Evolutionary conservation across 257 asterid species (phyloP).

Genomic region (Rhazya stricta): DNA sequence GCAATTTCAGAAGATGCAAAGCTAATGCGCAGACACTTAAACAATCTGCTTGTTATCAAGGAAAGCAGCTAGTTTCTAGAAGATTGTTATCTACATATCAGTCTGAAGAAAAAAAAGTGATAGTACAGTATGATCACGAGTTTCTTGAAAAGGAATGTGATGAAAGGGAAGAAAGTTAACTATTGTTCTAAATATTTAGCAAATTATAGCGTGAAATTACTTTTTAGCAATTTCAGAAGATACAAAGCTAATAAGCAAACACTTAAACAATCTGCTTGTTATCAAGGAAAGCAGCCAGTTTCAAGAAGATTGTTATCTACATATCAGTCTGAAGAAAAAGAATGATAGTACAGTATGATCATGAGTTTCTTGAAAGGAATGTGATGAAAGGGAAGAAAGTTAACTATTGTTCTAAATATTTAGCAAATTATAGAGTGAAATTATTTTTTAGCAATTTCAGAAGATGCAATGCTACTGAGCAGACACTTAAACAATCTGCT

Average conservation of each 20-base stretch:
- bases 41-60: not conserved
- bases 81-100: not conserved
- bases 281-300: not conserved
- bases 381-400: not conserved
- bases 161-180: not conserved
- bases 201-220: not conserved
- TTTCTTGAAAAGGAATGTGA: constrained; percentile 1
- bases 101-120: not conserved
- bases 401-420: not conserved
- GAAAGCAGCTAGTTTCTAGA: constrained; percentile 1
- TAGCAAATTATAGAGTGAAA: not conserved
- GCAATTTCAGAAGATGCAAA: not conserved
- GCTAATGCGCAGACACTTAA: not conserved
- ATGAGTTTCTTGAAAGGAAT: not conserved
- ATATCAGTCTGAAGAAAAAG: not conserved
- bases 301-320: constrained; percentile 4
- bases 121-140: not conserved
- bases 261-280: not conserved
- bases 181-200: not conserved
- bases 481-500: not conserved
- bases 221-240: not conserved
- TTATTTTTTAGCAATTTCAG: not conserved
- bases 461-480: not conserved
- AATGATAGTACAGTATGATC: not conserved
- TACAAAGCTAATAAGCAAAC: not conserved